Conservation (phyloP, 495 filamentous ascomycete genomes). For the Articulospora tetracladia region DNA sequence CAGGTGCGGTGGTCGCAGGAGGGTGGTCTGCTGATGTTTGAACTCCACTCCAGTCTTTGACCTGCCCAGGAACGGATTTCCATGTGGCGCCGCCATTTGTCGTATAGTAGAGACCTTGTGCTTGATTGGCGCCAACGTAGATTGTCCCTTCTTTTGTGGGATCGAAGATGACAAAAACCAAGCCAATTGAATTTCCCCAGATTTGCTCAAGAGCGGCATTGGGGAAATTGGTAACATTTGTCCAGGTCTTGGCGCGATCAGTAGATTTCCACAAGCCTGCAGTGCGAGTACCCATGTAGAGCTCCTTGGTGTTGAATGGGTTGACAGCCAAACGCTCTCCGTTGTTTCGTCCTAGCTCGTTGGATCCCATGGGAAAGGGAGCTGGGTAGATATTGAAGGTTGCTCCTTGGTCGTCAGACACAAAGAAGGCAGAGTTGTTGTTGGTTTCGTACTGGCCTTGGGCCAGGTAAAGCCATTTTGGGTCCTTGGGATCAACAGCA, state of each 20-base stretch:
- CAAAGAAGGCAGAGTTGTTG: constrained; percentile 4
- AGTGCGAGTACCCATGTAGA: constrained; percentile 7
- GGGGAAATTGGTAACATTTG: constrained; percentile 8
- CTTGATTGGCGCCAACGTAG: constrained; percentile 6
- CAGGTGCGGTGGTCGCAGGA: background rate
- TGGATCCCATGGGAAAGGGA: constrained; percentile 7
- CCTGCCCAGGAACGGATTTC: constrained; percentile 1
- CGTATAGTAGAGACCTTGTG: background rate
- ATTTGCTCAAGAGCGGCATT: background rate
- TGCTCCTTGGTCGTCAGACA: constrained; percentile 7
- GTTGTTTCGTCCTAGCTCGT: constrained; percentile 7
- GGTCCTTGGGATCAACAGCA: constrained; percentile 4
- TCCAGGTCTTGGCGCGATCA: constrained; percentile 6
- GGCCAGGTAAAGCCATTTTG: constrained; percentile 4
- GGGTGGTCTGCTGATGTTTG: background rate
- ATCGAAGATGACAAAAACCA: constrained; percentile 10
- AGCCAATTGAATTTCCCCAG: constrained; percentile 1
- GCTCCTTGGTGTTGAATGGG: constrained; percentile 5
- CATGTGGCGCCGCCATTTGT: constrained; percentile 1
- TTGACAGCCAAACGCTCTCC: constrained; percentile 9
- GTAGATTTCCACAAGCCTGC: constrained; percentile 7
- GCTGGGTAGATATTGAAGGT: constrained; percentile 9
- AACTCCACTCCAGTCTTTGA: background rate
- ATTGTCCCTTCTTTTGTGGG: constrained; percentile 2
- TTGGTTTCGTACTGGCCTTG: constrained; percentile 2